Evolutionary conservation across 805 yeast genomes (phyloP).

Genomic region (Myxozyma vanderwaltii): DNA sequence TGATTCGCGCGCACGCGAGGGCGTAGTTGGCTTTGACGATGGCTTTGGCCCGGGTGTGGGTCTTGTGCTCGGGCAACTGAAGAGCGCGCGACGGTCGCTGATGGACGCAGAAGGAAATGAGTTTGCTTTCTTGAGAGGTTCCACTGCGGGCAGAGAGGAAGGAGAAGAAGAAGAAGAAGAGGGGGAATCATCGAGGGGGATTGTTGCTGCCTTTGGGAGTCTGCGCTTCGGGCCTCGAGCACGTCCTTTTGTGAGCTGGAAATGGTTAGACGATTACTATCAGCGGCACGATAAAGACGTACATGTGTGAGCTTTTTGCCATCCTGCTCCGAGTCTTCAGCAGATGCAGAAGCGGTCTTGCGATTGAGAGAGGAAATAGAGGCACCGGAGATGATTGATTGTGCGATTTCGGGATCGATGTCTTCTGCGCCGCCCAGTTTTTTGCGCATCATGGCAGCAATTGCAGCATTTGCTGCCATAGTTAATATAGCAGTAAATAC

Average conservation of each 20-base stretch:
- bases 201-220: constrained; percentile 1
- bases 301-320: constrained; percentile 5
- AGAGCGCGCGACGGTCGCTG: background rate
- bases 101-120: background rate
- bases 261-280: background rate
- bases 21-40: background rate
- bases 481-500: too few relatives aligned
- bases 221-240: constrained; percentile 12
- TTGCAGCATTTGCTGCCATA: constrained; percentile 13
- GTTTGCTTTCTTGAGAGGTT: background rate
- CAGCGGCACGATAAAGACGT: background rate
- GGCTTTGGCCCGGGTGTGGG: background rate
- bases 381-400: background rate
- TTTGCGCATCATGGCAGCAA: constrained; percentile 17
- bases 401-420: background rate
- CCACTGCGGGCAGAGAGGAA: too few relatives aligned
- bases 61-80: background rate
- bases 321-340: background rate
- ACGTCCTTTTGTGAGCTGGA: constrained; percentile 10
- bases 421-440: background rate
- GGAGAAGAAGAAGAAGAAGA: background rate
- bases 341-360: background rate
- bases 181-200: background rate
- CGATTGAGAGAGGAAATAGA: background rate
- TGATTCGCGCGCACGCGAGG: background rate